phyloP scores from a whole-genome alignment of 306 rosid genomes.

The Hippophae rhamnoides region DNA sequence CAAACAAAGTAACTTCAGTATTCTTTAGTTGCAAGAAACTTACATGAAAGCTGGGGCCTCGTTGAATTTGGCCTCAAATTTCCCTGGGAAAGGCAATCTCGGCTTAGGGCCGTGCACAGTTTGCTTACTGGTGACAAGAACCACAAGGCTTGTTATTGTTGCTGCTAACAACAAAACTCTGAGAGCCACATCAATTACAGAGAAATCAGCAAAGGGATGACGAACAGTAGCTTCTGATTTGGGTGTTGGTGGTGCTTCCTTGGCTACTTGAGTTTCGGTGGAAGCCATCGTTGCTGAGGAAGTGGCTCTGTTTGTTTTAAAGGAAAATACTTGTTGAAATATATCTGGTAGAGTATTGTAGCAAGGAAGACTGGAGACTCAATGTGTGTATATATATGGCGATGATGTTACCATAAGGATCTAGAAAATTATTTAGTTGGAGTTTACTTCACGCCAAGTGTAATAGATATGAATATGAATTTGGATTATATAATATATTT shows the following conservation, averaged over 20 bases:
- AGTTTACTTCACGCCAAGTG: slow-evolving; percentile 44
- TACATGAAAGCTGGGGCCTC: slow-evolving; percentile 77
- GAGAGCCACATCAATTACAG: slow-evolving; percentile 29
- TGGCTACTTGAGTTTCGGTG: slow-evolving; percentile 8
- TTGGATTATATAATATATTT: too few species aligned
- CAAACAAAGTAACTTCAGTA: neutral
- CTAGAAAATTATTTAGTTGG: slow-evolving; percentile 16
- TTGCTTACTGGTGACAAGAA: slow-evolving; percentile 59
- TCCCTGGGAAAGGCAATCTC: too few species aligned
- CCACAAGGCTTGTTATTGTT: slow-evolving; percentile 46
- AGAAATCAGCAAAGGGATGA: neutral
- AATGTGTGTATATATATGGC: too few species aligned
- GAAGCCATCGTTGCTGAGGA: slow-evolving; percentile 40
- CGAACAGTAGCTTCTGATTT: neutral
- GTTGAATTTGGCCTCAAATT: slow-evolving; percentile 42
- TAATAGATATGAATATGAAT: slow-evolving; percentile 12
- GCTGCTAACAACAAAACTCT: slow-evolving; percentile 64
- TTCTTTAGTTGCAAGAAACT: slow-evolving; percentile 11
- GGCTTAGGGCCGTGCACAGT: slow-evolving; percentile 17
- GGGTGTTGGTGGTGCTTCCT: slow-evolving; percentile 18
- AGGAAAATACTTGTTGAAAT: too few species aligned
- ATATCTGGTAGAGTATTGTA: too few species aligned
- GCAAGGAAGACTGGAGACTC: too few species aligned
- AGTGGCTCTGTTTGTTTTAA: too few species aligned
- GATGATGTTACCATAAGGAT: neutral